Evolutionary conservation across 306 rosid genomes (phyloP).

Genomic region (Leucaena leucocephala): DNA sequence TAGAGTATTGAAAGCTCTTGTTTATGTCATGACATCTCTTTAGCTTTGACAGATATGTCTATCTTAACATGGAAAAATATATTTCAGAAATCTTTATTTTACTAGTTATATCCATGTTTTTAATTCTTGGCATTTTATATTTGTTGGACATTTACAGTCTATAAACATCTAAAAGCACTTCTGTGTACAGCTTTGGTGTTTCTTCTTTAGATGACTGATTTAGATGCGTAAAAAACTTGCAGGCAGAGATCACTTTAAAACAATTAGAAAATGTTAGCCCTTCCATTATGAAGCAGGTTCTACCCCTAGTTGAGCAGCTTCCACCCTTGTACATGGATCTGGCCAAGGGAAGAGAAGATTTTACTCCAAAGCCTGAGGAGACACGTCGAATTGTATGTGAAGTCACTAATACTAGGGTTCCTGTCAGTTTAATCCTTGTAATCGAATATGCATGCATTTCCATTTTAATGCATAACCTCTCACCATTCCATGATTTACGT

Average conservation of each 20-base stretch:
- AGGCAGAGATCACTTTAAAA: slow-evolving; percentile 94
- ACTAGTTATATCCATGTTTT: slow-evolving; percentile 19
- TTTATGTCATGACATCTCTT: slow-evolving; percentile 2
- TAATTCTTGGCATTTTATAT: not conserved
- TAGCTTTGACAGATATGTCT: not conserved
- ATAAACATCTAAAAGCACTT: no score
- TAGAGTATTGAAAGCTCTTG: not conserved
- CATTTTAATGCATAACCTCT: slow-evolving; percentile 26
- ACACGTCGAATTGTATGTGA: slow-evolving; percentile 78
- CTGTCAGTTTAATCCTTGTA: slow-evolving; percentile 8
- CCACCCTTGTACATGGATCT: slow-evolving; percentile 96
- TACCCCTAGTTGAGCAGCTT: slow-evolving; percentile 95
- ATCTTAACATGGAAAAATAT: not conserved
- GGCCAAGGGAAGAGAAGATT: slow-evolving; percentile 85
- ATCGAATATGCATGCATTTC: slow-evolving; percentile 14
- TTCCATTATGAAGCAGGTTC: slow-evolving; percentile 94
- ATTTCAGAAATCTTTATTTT: slow-evolving; percentile 13
- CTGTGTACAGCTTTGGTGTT: not conserved
- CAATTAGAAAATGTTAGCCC: slow-evolving; percentile 86
- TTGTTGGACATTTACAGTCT: no score
- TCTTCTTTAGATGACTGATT: slow-evolving; percentile 39
- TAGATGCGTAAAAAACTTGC: slow-evolving; percentile 46
- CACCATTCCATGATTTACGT: not conserved
- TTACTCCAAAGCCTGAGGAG: slow-evolving; percentile 90
- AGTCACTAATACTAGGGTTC: slow-evolving; percentile 32